A percentile compares a stretch with the other conserved stretches of the same genome.
phyloP scores from a whole-genome alignment of 345 rosid genomes.

The Arabis alpina region DNA sequence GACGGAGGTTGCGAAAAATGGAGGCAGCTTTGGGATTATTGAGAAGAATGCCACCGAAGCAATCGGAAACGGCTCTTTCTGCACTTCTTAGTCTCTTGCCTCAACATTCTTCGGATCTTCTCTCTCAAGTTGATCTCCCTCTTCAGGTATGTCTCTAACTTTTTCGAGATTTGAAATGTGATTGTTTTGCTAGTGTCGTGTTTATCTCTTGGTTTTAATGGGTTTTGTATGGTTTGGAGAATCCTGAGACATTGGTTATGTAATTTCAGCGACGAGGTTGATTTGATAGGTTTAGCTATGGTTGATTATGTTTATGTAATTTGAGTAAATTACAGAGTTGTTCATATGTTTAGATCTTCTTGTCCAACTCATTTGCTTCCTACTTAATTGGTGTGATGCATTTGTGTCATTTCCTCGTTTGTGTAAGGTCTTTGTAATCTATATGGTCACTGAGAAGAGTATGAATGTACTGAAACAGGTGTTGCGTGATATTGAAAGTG shows the following conservation, averaged over 20 bases:
- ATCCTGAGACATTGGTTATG: not conserved
- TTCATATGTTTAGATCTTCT: too few species aligned
- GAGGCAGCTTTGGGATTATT: constrained; percentile 94
- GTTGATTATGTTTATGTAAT: constrained; percentile 10
- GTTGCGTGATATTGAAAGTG: constrained; percentile 63
- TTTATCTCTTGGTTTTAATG: not conserved
- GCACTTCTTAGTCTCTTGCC: constrained; percentile 93
- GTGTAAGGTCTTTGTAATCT: not conserved
- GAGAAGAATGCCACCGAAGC: constrained; percentile 91
- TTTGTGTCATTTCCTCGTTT: not conserved
- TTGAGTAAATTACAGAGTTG: too few species aligned
- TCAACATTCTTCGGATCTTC: constrained; percentile 92
- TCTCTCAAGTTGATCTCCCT: constrained; percentile 97
- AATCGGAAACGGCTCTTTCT: constrained; percentile 86
- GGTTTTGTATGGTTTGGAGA: not conserved
- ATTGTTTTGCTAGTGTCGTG: too few species aligned
- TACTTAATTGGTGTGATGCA: not conserved
- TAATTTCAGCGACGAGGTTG: not conserved
- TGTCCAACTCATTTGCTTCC: not conserved
- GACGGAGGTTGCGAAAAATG: constrained; percentile 44
- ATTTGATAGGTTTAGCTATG: constrained; percentile 11
- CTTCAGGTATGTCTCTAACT: constrained; percentile 67
- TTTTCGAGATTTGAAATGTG: constrained; percentile 6
- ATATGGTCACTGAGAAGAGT: not conserved
- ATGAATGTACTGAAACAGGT: constrained; percentile 51